Base-by-base conservation (phyloP, 768 basidiomycete genomes). In the Lactarius psammicola region DNA sequence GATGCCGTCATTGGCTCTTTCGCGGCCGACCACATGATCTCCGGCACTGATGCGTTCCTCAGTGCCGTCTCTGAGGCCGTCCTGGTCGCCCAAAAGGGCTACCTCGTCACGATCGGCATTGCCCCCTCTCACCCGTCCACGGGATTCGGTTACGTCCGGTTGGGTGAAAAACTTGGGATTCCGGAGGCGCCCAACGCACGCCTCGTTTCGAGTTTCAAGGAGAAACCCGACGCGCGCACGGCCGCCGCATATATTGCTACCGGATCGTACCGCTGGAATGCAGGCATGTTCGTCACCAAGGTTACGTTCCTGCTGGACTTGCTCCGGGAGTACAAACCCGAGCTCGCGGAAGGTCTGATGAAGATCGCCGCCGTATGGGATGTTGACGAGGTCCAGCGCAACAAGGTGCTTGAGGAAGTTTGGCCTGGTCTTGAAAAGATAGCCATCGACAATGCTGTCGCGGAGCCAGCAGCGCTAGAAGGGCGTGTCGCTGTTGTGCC, bases 21-120 rank as follows among this genome's bases (percentile, higher is more conserved):
- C 75, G 92, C 92, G 11, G 92, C 92, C 0, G 92, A 94, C 78
- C 92, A 94, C 78, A 94, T 94, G 92, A 94, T 94, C 73, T 91
- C 89, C 40, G 92, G 92, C 63, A 87, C 89, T 72, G 92, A 94
- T 57, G 92, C 92, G 26, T 94, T 94, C 79, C 82, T 92, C 40
- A 85, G 87, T 15, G 92, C 92, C 1, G 85, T 94, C 33, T 85
- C 88, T 34, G 92, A 94, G 75, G 92, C 92, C 0, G 92, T 93
- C 44, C 89, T 88, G 70, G 90, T 92, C 33, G 92, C 92, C 8
- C 84, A 82, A 69, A 83, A 87, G 60, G 84, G 87, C 70, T 91
- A 90, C 73, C 85, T 94, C 64, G 92, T 94, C 62, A 94, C 92
- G 20, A 94, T 94, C 68, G 92, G 92, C 64, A 94, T 94, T 63